Percentiles rank a stretch among this genome's conserved stretches.
Evolutionary conservation across 768 basidiomycete genomes (phyloP).

Genomic region (Clavulina sp.): DNA sequence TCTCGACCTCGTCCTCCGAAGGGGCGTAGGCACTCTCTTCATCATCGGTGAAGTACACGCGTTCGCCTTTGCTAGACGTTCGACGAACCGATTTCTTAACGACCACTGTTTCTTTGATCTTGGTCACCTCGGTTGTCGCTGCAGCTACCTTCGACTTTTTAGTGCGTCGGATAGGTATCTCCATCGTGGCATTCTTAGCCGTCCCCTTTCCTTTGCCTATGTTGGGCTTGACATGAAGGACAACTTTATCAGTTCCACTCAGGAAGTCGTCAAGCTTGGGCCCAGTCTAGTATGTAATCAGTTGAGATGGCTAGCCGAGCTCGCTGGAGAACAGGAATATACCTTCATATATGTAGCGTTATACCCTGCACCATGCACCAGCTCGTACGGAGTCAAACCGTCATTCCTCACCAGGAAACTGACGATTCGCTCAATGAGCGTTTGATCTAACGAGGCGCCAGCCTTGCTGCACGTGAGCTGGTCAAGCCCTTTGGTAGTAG

Average conservation of each 20-base stretch:
- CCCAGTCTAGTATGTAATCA: constrained; percentile 9
- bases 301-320: too few relatives aligned
- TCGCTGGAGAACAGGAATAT: too few relatives aligned
- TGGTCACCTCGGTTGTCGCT: neutral
- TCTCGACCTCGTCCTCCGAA: too few relatives aligned
- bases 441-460: constrained; percentile 30
- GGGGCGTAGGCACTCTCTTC: too few relatives aligned
- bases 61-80: too few relatives aligned
- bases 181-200: constrained; percentile 1
- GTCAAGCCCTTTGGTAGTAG: constrained; percentile 32
- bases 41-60: too few relatives aligned
- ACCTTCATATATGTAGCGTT: constrained; percentile 38
- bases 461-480: constrained; percentile 34
- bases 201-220: constrained; percentile 1
- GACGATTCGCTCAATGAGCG: constrained; percentile 49
- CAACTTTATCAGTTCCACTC: neutral
- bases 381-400: constrained; percentile 32
- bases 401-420: constrained; percentile 35
- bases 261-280: constrained; percentile 10
- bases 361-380: constrained; percentile 30
- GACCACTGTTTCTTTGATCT: too few relatives aligned
- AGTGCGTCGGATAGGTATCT: neutral
- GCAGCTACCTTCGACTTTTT: constrained; percentile 4
- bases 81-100: too few relatives aligned
- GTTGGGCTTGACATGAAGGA: constrained; percentile 10